Percentiles rank a stretch among this genome's conserved stretches.
phyloP scores from a whole-genome alignment of 2,329 filamentous ascomycete genomes.

The Paecilomyces sp. region DNA sequence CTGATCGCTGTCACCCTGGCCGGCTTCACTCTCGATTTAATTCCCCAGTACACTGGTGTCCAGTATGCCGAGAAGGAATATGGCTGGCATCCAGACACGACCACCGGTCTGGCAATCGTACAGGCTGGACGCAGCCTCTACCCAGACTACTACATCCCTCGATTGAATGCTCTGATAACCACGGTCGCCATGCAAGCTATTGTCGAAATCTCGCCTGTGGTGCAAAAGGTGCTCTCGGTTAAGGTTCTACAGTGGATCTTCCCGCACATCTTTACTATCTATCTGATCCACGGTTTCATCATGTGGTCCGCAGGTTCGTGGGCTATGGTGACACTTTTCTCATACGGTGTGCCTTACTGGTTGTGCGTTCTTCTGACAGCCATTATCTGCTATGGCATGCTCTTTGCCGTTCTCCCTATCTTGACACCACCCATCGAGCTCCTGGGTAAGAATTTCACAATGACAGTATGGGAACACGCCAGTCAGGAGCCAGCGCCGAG shows the following conservation, averaged over 20 bases:
- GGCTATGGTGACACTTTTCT: conserved; percentile 11
- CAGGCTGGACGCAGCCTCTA: conserved; percentile 29
- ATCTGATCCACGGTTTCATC: conserved; percentile 39
- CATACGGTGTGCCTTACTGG: conserved; percentile 17
- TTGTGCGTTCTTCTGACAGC: conserved; percentile 10
- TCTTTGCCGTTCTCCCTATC: conserved; percentile 11
- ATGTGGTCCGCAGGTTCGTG: conserved; percentile 23
- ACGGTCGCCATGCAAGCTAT: conserved; percentile 24
- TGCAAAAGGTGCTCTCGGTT: conserved; percentile 37
- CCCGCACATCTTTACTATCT: conserved; percentile 45
- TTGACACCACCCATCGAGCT: conserved; percentile 15
- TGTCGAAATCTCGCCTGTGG: conserved; percentile 26
- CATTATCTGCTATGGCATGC: conserved; percentile 11
- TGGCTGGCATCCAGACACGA: conserved; percentile 36
- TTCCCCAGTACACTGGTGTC: conserved; percentile 28
- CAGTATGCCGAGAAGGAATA: conserved; percentile 35
- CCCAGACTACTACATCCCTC: conserved; percentile 38
- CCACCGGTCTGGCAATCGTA: conserved; percentile 28
- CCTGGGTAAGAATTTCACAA: conserved; percentile 9
- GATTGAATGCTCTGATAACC: conserved; percentile 38
- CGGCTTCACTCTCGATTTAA: conserved; percentile 30
- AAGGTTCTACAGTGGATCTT: conserved; percentile 36
- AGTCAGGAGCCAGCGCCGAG: conserved; percentile 7
- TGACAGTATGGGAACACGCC: conserved; percentile 8
- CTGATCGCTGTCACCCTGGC: conserved; percentile 20